Conservation (phyloP, 257 asterid species). For the Schizonepeta tenuifolia region DNA sequence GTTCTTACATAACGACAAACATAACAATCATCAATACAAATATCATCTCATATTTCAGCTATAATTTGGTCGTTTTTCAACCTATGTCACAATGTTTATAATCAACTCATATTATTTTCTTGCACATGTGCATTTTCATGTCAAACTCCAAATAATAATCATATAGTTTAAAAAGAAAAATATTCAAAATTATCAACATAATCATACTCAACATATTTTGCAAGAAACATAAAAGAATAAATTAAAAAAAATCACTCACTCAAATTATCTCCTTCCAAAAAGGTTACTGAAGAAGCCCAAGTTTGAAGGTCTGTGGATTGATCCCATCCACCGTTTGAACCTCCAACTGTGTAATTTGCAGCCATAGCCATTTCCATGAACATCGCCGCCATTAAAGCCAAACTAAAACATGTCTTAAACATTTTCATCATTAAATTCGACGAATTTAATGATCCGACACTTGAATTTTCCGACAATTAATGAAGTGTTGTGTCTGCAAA, state of each 20-base stretch:
- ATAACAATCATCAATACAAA: too few relatives aligned
- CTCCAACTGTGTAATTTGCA: slow-evolving; percentile 62
- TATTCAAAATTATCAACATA: too few relatives aligned
- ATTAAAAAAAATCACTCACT: slow-evolving; percentile 40
- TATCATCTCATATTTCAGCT: too few relatives aligned
- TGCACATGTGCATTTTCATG: too few relatives aligned
- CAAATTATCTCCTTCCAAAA: slow-evolving; percentile 54
- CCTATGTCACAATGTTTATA: too few relatives aligned
- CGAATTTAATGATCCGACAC: background rate
- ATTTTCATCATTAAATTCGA: slow-evolving; percentile 39
- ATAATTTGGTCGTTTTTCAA: too few relatives aligned
- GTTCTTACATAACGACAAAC: too few relatives aligned
- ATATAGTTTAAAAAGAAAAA: too few relatives aligned
- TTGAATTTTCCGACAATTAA: background rate
- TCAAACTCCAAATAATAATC: too few relatives aligned
- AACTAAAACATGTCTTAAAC: slow-evolving; percentile 33
- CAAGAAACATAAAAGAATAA: background rate
- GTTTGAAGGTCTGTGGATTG: slow-evolving; percentile 43
- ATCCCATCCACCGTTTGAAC: slow-evolving; percentile 63
- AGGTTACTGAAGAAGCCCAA: slow-evolving; percentile 58
- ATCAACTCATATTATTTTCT: too few relatives aligned
- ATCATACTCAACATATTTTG: background rate
- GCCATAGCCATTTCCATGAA: slow-evolving; percentile 46
- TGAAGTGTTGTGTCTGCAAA: too few relatives aligned
- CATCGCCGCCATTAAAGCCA: slow-evolving; percentile 36